Evolutionary conservation across 2,329 filamentous ascomycete species (phyloP), one percentile per base, ranked within the genome.

Genomic region (Tympanopsis confertula): DNA sequence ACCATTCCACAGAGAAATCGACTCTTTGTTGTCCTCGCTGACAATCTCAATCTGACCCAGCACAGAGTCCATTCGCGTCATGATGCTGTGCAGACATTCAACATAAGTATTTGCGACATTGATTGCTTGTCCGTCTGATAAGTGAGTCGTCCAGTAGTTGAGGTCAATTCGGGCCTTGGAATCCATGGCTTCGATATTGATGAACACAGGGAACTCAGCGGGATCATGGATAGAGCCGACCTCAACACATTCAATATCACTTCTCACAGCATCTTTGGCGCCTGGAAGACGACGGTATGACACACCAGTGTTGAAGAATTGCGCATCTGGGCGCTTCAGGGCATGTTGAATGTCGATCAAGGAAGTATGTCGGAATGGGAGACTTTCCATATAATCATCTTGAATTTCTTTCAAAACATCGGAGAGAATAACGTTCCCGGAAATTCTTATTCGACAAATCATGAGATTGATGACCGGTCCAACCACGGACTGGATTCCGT

Each of bases 141-240:
- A n/a, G n/a, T 10, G 10, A n/a, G 24, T 28, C 24, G 24, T 28
- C 24, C 24, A 28, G 24, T 28, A 28, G 24, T 28, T 28, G 24
- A 28, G 24, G 24, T 28, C 24, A 28, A 28, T 28, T 10, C n/a
- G n/a, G 10, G 24, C 24, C 10, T 10, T n/a, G n/a, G 10, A 10
- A 28, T 28, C 24, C n/a, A n/a, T 28, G 24, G 24, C 24, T n/a
- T 28, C 24, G 24, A 28, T 28, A 28, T 28, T 28, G 24, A 28
- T n/a, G n/a, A 10, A 28, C 24, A 28, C 24, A 10, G 24, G 24
- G 24, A 28, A 28, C n/a, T 28, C 24, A 10, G 24, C 24, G 24
- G 24, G 24, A 28, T 28, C 24, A 28, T 28, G 24, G 24, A 28
- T 28, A 10, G 24, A 28, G 10, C 24, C 24, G 10, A 28, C 24